A percentile compares a stretch with the other conserved stretches of the same genome.
phyloP scores from a whole-genome alignment of 257 asterid species.

The Sherardia arvensis region DNA sequence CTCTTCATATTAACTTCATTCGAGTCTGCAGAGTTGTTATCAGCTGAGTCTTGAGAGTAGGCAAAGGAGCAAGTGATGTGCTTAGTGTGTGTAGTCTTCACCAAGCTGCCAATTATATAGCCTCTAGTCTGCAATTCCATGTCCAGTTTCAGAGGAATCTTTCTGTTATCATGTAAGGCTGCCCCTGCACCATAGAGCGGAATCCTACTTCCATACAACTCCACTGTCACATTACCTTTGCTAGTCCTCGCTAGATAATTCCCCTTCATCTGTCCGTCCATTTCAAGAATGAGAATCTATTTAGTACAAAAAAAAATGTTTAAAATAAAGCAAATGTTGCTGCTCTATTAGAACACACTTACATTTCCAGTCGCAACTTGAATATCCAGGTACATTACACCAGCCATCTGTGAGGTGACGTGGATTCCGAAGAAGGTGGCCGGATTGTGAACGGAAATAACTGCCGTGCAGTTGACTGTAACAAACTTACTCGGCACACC shows the following conservation, averaged over 20 bases:
- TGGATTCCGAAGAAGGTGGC: conserved; percentile 58
- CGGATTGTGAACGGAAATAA: conserved; percentile 39
- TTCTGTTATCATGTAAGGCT: conserved; percentile 19
- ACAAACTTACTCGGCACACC: conserved; percentile 67
- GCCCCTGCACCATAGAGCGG: conserved; percentile 66
- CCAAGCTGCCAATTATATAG: conserved; percentile 43
- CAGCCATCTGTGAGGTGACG: conserved; percentile 32
- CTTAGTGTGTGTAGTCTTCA: conserved; percentile 36
- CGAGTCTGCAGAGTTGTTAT: conserved; percentile 19
- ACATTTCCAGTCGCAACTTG: conserved; percentile 68
- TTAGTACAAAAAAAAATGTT: background rate
- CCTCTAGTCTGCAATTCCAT: conserved; percentile 34
- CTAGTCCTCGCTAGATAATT: conserved; percentile 52
- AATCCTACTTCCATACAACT: conserved; percentile 35
- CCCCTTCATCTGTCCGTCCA: conserved; percentile 32
- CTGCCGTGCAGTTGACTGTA: conserved; percentile 48
- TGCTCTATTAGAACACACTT: background rate
- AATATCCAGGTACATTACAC: conserved; percentile 41
- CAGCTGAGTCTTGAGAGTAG: conserved; percentile 18
- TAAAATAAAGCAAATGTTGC: background rate
- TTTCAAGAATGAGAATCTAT: background rate
- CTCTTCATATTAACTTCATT: conserved; percentile 20
- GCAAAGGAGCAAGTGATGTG: conserved; percentile 43
- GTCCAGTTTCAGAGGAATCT: conserved; percentile 44
- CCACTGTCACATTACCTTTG: conserved; percentile 23